Evolutionary conservation across 1,284 basidiomycete genomes (phyloP).

Genomic region (Ustilago nuda): DNA sequence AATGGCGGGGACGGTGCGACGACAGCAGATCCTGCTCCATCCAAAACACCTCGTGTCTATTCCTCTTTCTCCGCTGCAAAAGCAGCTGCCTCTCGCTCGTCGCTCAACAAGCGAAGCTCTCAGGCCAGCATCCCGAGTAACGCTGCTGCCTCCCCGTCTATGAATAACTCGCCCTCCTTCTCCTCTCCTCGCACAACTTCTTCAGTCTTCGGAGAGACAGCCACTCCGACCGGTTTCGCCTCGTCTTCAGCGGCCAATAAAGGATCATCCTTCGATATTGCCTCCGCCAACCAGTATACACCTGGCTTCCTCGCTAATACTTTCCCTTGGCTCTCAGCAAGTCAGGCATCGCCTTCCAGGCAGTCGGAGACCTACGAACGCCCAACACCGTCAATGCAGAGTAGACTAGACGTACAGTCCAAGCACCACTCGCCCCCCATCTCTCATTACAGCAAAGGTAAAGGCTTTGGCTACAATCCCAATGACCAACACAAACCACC

Average conservation of each 20-base stretch:
- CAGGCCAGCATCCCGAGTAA: constrained; percentile 22
- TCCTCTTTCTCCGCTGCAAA: constrained; percentile 43
- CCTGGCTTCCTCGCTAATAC: constrained; percentile 33
- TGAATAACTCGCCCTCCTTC: constrained; percentile 25
- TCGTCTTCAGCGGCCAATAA: constrained; percentile 20
- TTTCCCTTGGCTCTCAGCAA: constrained; percentile 38
- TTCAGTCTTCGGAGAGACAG: constrained; percentile 9
- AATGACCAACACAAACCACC: constrained; percentile 19
- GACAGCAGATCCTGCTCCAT: neutral
- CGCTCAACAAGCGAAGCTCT: constrained; percentile 35
- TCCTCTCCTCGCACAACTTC: constrained; percentile 30
- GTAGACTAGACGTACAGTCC: neutral
- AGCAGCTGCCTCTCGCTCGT: constrained; percentile 46
- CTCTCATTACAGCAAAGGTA: constrained; percentile 40
- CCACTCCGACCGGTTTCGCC: neutral
- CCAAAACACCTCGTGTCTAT: constrained; percentile 35
- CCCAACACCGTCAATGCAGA: constrained; percentile 5
- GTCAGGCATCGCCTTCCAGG: constrained; percentile 13
- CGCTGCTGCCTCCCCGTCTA: constrained; percentile 24
- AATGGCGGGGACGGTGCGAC: constrained; percentile 18
- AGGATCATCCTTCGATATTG: constrained; percentile 21
- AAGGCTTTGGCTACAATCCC: constrained; percentile 47
- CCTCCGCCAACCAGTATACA: constrained; percentile 36
- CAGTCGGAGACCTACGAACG: constrained; percentile 10
- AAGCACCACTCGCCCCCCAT: constrained; percentile 36